Base-by-base conservation (phyloP, 495 filamentous ascomycete genomes). In the Thermochaetoides thermophila region DNA sequence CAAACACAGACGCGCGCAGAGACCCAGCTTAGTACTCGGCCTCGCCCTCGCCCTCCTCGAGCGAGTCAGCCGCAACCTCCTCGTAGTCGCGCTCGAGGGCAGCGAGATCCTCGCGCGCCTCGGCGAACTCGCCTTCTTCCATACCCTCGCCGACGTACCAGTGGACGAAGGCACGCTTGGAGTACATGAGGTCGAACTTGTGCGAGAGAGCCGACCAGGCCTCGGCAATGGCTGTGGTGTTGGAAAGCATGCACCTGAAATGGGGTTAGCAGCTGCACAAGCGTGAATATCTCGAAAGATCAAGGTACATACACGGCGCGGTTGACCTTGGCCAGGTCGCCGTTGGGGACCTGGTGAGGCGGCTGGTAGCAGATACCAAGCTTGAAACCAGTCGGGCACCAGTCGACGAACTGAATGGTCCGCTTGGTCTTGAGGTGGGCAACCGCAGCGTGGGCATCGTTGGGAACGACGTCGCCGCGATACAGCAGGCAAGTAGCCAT, bases 71-170 rank as follows among this genome's bases (percentile, higher is more conserved):
- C 44, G 84, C 89, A 49, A 97, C 89, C 63, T 97, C 89, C 67
- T 96, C 91, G 68, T 97, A 97, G 63, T 97, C 89, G 43, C 87
- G 81, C 74, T 97, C 89, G 27, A 97, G 74, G 47, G 89, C 89
- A 50, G 89, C 89, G 50, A 97, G 61, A 63, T 97, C 89, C 69
- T 97, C 89, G 60, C 89, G 83, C 33, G 89, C 89, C 73, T 97
- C 89, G 30, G 84, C 91, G 71, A 97, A 97, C 61, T 97, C 89
- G 55, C 89, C 89, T 63, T 97, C 89, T 71, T 97, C 89, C 89
- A 97, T 97, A 74, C 89, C 89, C 71, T 97, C 89, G 65, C 89
- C 89, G 57, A 97, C 89, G 50, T 97, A 97, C 89, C 89, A 97
- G 65, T 97, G 89, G 32, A 97, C 89, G 67, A 97, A 97, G 35